Conservation (phyloP, 768 basidiomycete genomes). For the Pleurotus citrinopileatus region DNA sequence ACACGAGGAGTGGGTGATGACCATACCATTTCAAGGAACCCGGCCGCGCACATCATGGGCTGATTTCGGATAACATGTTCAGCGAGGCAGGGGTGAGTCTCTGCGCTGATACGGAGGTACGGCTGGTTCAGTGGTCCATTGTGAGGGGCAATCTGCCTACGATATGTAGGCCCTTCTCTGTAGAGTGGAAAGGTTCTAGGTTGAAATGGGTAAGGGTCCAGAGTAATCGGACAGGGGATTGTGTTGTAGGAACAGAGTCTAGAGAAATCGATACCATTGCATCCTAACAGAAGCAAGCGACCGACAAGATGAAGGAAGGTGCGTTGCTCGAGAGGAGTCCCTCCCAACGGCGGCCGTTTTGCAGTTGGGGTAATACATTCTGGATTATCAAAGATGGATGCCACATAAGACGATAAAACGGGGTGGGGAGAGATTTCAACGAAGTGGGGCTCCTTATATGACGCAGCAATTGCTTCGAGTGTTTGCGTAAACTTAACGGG, state of each 20-base stretch:
- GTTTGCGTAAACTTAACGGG: conserved; percentile 36
- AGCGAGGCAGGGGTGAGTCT: conserved; percentile 36
- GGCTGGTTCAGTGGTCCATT: conserved; percentile 34
- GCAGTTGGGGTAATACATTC: conserved; percentile 15
- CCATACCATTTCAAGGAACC: conserved; percentile 36
- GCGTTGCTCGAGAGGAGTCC: conserved; percentile 23
- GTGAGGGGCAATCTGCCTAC: conserved; percentile 24
- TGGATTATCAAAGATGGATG: conserved; percentile 31
- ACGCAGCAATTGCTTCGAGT: conserved; percentile 19
- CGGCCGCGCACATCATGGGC: conserved; percentile 45
- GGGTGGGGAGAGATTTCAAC: conserved; percentile 40
- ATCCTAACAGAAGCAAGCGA: conserved; percentile 20
- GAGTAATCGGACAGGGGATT: background rate
- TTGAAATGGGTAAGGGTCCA: background rate
- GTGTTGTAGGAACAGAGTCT: background rate
- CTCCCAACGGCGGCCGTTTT: conserved; percentile 23
- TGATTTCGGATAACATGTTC: conserved; percentile 44
- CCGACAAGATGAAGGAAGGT: conserved; percentile 27
- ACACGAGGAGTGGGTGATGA: no score
- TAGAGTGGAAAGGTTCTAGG: conserved; percentile 20
- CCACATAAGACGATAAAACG: background rate
- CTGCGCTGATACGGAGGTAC: conserved; percentile 30
- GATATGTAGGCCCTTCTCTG: conserved; percentile 25
- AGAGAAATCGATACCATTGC: background rate
- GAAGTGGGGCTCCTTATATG: conserved; percentile 21